Evolutionary conservation across 1,284 basidiomycete genomes (phyloP).

Genomic region (Malassezia globosa): DNA sequence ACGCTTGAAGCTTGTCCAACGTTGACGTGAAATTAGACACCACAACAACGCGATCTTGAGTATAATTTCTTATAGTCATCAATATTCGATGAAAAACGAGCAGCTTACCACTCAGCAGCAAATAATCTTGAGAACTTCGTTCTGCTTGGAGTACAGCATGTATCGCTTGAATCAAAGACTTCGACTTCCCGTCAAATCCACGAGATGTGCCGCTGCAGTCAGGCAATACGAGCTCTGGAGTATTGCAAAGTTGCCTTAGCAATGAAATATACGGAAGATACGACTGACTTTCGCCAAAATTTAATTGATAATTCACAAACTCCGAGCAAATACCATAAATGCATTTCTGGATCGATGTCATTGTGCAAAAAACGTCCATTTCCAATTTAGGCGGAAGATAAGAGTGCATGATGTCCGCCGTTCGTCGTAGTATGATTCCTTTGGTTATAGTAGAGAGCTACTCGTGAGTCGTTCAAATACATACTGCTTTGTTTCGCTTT

Average conservation of each 20-base stretch:
- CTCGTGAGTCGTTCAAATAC: not conserved
- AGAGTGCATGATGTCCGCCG: constrained; percentile 58
- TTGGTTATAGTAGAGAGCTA: constrained; percentile 60
- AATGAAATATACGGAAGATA: constrained; percentile 40
- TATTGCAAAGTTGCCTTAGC: constrained; percentile 77
- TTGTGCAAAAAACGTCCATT: constrained; percentile 41
- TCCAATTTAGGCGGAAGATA: constrained; percentile 81
- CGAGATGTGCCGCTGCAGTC: not conserved
- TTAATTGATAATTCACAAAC: constrained; percentile 24
- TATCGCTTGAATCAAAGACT: not conserved
- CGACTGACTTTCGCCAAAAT: constrained; percentile 22
- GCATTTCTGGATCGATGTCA: constrained; percentile 57
- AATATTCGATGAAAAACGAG: constrained; percentile 65
- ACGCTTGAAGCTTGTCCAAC: constrained; percentile 69
- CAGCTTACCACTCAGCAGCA: constrained; percentile 52
- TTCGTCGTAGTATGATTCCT: constrained; percentile 80
- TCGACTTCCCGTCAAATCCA: not conserved
- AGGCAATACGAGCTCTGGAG: constrained; percentile 64
- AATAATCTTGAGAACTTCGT: not conserved
- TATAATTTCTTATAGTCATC: constrained; percentile 55
- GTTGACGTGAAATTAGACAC: constrained; percentile 55
- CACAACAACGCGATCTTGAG: constrained; percentile 56
- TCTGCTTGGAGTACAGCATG: not conserved
- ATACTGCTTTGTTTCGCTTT: constrained; percentile 46
- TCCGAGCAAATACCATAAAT: constrained; percentile 62